Base-by-base conservation (phyloP, 441 rosid genomes). In the Syzygium malaccense region DNA sequence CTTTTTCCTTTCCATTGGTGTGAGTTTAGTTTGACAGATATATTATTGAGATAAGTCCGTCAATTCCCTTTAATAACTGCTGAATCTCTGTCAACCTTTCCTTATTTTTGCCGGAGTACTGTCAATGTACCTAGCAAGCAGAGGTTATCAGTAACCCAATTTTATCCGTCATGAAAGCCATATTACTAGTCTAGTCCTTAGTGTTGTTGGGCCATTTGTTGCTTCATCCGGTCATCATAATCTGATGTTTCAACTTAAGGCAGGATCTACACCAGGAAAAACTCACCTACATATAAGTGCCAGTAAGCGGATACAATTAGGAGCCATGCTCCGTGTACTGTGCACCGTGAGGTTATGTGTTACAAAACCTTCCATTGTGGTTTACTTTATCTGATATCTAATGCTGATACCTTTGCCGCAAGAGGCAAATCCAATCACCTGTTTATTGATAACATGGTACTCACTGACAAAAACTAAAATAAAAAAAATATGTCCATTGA, bases 401-500 rank as follows among this genome's bases (percentile, higher is more conserved):
- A 37, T 71, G 49, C 49, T 20, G 80, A 33, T 71, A 12, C 80
- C 80, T 71, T 71, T 37, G 80, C 49, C 37, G 49, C 49, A 71
- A 11, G 49, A 5, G 4, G 80, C 15, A 71, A 71, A 37, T 71
- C 80, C 80, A 71, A 0, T 37, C 80, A 71, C 8, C 80, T 37
- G 49, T 8, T 71, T 37, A 37, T 0, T 71, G 49, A 71, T 5
- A 37, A 37, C 4, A 2, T 20, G 49, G 58, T 87, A 94, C 89
- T 83, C 4, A 30, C 30, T 6, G 10, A 56, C 1, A 45, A 49
- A 71, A 20, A 87, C 49, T 28, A 79, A 26, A 25, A 54, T 30
- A 55, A 56, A 75, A 37, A 5, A 68, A 56, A 45, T 87, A 19
- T 95, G 92, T 10, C 86, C 87, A 85, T 55, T 60, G 57, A 32